Evolutionary conservation across 495 filamentous ascomycete genomes (phyloP).

Genomic region (Neurospora africana): DNA sequence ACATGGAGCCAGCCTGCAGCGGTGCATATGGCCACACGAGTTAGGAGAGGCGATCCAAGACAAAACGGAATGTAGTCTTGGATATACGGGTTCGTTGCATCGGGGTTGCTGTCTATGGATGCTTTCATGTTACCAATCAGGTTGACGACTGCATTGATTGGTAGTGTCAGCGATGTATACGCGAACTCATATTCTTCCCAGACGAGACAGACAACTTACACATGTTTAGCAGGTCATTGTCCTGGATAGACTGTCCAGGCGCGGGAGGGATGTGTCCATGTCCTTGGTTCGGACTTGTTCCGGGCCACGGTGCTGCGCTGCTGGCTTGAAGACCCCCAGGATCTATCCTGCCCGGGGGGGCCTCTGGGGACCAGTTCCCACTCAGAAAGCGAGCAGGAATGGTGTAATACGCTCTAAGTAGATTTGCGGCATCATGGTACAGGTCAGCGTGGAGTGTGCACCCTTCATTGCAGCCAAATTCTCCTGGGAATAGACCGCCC

Average conservation of each 20-base stretch:
- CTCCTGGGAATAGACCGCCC: constrained; percentile 3
- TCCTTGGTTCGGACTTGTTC: constrained; percentile 2
- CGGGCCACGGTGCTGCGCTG: constrained; percentile 5
- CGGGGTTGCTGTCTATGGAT: constrained; percentile 27
- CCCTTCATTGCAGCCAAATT: constrained; percentile 15
- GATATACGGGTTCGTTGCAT: constrained; percentile 24
- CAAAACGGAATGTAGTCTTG: constrained; percentile 26
- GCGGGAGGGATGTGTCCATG: constrained; percentile 9
- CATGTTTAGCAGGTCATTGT: constrained; percentile 20
- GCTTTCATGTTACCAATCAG: constrained; percentile 39
- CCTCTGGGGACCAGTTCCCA: constrained; percentile 7
- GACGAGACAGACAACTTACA: constrained; percentile 15
- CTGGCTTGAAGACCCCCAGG: not conserved
- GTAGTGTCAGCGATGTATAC: not conserved
- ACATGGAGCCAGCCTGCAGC: constrained; percentile 30
- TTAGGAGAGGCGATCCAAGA: constrained; percentile 23
- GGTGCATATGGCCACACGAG: constrained; percentile 26
- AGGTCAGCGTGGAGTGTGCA: constrained; percentile 19
- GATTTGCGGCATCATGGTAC: constrained; percentile 20
- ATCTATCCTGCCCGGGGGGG: constrained; percentile 3
- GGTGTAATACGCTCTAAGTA: constrained; percentile 13
- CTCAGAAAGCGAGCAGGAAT: constrained; percentile 3
- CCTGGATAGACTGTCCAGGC: constrained; percentile 5
- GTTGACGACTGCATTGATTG: constrained; percentile 42
- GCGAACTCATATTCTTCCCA: not conserved